phyloP scores from a whole-genome alignment of 768 basidiomycete genomes.

The Leccinum disarticulatum region DNA sequence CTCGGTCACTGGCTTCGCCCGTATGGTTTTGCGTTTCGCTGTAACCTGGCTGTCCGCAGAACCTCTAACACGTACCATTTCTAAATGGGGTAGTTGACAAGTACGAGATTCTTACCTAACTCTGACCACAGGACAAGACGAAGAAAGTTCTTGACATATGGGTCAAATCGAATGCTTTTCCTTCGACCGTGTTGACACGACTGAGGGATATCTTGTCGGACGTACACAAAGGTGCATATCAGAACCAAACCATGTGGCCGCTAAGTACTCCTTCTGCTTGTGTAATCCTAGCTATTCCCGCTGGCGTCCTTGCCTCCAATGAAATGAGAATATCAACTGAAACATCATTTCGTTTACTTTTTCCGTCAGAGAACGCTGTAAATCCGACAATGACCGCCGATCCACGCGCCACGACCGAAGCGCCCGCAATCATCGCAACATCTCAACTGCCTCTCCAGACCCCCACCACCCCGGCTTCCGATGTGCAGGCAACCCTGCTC shows the following conservation, averaged over 20 bases:
- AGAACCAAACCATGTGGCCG: conserved; percentile 60
- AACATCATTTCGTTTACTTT: conserved; percentile 50
- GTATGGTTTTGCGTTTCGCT: conserved; percentile 7
- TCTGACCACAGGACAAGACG: conserved; percentile 81
- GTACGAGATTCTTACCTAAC: conserved; percentile 34
- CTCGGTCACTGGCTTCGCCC: conserved; percentile 10
- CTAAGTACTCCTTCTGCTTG: conserved; percentile 72
- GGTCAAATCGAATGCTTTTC: conserved; percentile 89
- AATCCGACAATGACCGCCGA: conserved; percentile 38
- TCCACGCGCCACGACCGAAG: conserved; percentile 39
- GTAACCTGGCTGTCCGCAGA: conserved; percentile 3
- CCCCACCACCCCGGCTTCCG: conserved; percentile 20
- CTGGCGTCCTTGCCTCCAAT: conserved; percentile 41
- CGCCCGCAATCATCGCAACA: conserved; percentile 28
- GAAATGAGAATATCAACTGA: conserved; percentile 67
- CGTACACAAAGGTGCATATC: conserved; percentile 87
- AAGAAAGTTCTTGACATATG: conserved; percentile 98
- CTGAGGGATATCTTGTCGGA: conserved; percentile 69
- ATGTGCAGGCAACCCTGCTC: conserved; percentile 64
- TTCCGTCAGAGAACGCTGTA: conserved; percentile 55
- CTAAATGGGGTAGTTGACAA: conserved; percentile 42
- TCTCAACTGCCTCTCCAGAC: conserved; percentile 29
- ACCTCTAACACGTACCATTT: conserved; percentile 27
- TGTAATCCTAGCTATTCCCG: conserved; percentile 65
- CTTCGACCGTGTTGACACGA: conserved; percentile 67